Evolutionary conservation across 441 rosid genomes (phyloP).

Genomic region (Erodium chrysanthum): DNA sequence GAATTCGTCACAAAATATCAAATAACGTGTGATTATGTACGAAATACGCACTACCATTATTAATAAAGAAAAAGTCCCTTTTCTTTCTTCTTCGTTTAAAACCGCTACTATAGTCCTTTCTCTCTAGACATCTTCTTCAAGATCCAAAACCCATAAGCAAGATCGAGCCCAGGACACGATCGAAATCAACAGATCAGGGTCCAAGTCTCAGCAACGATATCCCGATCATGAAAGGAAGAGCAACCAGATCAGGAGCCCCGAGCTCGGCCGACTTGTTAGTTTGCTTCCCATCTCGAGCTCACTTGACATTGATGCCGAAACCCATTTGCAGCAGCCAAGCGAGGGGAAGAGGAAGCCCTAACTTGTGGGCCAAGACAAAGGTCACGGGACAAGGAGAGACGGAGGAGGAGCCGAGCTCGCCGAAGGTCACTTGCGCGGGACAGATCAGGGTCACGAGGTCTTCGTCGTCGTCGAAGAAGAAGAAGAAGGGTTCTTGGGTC

Average conservation of each 20-base stretch:
- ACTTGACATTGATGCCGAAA: conserved; percentile 54
- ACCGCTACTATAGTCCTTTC: too few relatives aligned
- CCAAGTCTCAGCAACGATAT: too few relatives aligned
- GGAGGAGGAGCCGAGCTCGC: conserved; percentile 81
- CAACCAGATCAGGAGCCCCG: conserved; percentile 39
- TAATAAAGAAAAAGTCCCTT: too few relatives aligned
- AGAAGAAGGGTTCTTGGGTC: conserved; percentile 37
- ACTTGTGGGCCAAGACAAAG: conserved; percentile 49
- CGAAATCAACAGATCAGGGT: too few relatives aligned
- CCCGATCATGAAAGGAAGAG: conserved; percentile 50
- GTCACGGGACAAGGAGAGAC: conserved; percentile 34
- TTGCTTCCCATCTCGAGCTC: conserved; percentile 74
- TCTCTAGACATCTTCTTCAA: too few relatives aligned
- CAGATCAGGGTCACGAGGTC: conserved; percentile 87
- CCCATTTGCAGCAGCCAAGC: conserved; percentile 52
- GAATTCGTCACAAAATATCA: too few relatives aligned
- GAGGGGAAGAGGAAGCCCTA: conserved; percentile 41
- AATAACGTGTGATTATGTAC: too few relatives aligned
- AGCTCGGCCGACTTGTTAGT: conserved; percentile 57
- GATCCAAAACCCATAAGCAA: too few relatives aligned
- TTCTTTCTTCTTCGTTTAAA: too few relatives aligned
- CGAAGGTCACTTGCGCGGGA: conserved; percentile 82
- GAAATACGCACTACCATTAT: too few relatives aligned
- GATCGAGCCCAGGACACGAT: too few relatives aligned
- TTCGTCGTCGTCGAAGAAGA: too few relatives aligned